A percentile compares a stretch with the other conserved stretches of the same genome.
Conservation (phyloP, 2,329 filamentous ascomycete genomes). For the Tolypocladium ophioglossoides region DNA sequence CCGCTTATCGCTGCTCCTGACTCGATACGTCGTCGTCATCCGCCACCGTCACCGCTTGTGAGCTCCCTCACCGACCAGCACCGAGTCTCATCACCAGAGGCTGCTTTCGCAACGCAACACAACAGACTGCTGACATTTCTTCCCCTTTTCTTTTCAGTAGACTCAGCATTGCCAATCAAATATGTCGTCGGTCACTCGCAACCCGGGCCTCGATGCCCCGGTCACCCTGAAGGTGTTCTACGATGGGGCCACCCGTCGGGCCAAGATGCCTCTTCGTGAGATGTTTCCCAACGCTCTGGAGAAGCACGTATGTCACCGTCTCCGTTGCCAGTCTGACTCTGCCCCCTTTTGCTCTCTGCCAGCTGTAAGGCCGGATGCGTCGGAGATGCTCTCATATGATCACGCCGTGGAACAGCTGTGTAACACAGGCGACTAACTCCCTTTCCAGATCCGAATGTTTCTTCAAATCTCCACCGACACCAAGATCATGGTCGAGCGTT, state of each 20-base stretch:
- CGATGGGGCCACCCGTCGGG: conserved; percentile 65
- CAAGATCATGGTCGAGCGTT: conserved; percentile 68
- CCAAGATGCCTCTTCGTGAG: conserved; percentile 84
- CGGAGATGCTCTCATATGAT: background rate
- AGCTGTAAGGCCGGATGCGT: background rate
- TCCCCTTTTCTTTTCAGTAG: background rate
- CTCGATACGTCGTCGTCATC: background rate
- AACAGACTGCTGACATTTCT: background rate
- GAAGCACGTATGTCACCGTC: conserved; percentile 57
- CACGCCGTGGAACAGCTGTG: background rate
- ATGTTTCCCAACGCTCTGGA: conserved; percentile 66
- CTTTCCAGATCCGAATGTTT: conserved; percentile 21
- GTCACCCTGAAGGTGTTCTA: conserved; percentile 81
- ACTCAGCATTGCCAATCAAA: background rate
- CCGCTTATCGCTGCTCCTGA: background rate
- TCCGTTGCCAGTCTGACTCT: conserved; percentile 14
- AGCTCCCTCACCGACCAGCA: conserved; percentile 1
- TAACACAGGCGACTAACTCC: background rate
- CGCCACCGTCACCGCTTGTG: conserved; percentile 1
- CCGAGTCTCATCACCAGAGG: background rate
- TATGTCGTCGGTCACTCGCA: conserved; percentile 17
- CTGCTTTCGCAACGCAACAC: background rate
- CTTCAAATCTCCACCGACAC: conserved; percentile 21
- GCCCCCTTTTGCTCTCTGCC: background rate
- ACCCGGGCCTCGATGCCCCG: conserved; percentile 17